Evolutionary conservation across 106 monocot genomes (phyloP).

Genomic region (Iris macrosiphon): DNA sequence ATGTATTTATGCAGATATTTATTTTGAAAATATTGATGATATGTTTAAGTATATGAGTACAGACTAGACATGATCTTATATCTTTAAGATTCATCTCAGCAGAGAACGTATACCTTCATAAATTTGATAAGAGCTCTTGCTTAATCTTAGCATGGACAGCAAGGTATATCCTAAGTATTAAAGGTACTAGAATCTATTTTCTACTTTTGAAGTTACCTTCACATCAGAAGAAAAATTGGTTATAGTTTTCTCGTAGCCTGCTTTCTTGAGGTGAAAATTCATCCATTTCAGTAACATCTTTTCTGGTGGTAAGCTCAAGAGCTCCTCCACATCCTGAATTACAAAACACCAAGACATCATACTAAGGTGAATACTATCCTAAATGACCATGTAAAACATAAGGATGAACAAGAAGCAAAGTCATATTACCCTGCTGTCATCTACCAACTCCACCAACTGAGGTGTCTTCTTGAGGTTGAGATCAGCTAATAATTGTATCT

Average conservation of each 20-base stretch:
- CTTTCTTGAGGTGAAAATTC: slow-evolving; percentile 77
- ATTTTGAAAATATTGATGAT: no score
- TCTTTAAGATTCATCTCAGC: no score
- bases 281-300: slow-evolving; percentile 69
- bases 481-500: slow-evolving; percentile 99
- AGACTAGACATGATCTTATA: no score
- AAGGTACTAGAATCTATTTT: no score
- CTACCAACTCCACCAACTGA: slow-evolving; percentile 83
- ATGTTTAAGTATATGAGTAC: no score
- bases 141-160: no score
- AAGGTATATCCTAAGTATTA: no score
- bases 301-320: slow-evolving; percentile 60
- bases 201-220: slow-evolving; percentile 27
- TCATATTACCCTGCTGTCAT: slow-evolving; percentile 50
- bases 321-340: slow-evolving; percentile 59
- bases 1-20: no score
- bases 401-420: not conserved
- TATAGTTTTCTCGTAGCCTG: slow-evolving; percentile 63
- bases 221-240: slow-evolving; percentile 67
- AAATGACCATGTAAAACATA: not conserved
- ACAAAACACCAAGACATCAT: not conserved
- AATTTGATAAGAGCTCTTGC: no score
- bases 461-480: slow-evolving; percentile 96
- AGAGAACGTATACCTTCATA: no score
- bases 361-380: not conserved